Conservation (phyloP, 2,329 filamentous ascomycete genomes). For the Ploettnerulaceae sp. region DNA sequence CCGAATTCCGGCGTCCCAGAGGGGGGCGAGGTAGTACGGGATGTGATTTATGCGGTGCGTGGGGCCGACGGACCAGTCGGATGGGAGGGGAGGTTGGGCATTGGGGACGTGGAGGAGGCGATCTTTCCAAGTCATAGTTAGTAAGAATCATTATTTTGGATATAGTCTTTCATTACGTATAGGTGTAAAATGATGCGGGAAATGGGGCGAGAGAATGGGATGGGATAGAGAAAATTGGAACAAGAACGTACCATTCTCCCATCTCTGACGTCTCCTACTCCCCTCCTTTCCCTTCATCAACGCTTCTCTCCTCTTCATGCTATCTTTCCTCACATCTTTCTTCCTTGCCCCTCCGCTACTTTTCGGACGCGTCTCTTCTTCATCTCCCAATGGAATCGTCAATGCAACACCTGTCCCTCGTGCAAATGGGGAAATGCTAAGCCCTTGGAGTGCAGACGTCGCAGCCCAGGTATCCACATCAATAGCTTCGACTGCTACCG, state of each 20-base stretch:
- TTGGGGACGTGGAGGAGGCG: conserved; percentile 82
- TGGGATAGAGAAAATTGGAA: conserved; percentile 8
- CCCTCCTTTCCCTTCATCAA: conserved; percentile 88
- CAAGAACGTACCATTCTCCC: conserved; percentile 77
- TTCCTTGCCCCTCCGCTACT: conserved; percentile 29
- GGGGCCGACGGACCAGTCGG: conserved; percentile 78
- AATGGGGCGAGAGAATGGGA: not conserved
- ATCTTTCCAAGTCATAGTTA: conserved; percentile 48
- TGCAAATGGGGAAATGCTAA: conserved; percentile 50
- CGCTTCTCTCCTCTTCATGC: conserved; percentile 43
- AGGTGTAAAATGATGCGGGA: not conserved
- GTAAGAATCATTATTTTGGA: not conserved
- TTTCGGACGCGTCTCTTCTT: not conserved
- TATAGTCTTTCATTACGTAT: not conserved
- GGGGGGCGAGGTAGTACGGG: conserved; percentile 82
- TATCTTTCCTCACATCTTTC: conserved; percentile 46
- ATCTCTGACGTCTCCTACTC: conserved; percentile 76
- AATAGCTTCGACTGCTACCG: conserved; percentile 33
- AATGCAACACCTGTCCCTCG: conserved; percentile 60
- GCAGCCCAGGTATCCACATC: conserved; percentile 67
- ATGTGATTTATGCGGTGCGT: conserved; percentile 74
- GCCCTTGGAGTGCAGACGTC: conserved; percentile 50
- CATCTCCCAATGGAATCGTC: conserved; percentile 66
- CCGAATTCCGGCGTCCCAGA: conserved; percentile 68
- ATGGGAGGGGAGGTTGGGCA: conserved; percentile 72